Evolutionary conservation across 1,139 yeast genomes (phyloP).

Genomic region (Suhomyces bolitotheri): DNA sequence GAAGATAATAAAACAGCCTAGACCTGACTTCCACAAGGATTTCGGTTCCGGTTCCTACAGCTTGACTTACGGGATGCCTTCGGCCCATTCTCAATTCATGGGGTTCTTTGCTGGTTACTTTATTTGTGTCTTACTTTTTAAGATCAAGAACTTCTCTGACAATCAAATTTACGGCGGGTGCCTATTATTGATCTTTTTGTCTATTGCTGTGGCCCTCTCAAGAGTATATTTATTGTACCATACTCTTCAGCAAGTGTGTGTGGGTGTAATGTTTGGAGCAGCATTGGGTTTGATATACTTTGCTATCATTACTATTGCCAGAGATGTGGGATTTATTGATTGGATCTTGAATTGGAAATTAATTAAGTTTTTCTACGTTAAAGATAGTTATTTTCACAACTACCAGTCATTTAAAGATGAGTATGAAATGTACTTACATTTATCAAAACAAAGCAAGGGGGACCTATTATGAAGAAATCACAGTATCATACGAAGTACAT

Average conservation of each 20-base stretch:
- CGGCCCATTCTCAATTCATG: constrained; percentile 96
- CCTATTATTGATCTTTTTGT: constrained; percentile 25
- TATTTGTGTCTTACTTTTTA: constrained; percentile 40
- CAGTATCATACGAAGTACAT: not conserved
- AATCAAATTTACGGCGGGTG: constrained; percentile 27
- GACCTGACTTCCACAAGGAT: constrained; percentile 66
- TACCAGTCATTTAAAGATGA: constrained; percentile 44
- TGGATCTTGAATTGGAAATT: constrained; percentile 56
- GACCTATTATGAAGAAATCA: not conserved
- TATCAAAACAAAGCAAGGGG: constrained; percentile 10
- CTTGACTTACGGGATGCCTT: constrained; percentile 91
- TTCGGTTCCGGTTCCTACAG: constrained; percentile 48
- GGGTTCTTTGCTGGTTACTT: constrained; percentile 76
- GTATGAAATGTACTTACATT: constrained; percentile 22
- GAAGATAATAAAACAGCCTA: constrained; percentile 61
- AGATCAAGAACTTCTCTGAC: constrained; percentile 25
- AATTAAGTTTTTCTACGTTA: constrained; percentile 47
- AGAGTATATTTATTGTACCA: constrained; percentile 82
- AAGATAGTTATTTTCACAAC: constrained; percentile 55
- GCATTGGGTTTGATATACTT: constrained; percentile 62
- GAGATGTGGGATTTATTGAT: constrained; percentile 63
- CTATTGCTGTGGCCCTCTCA: constrained; percentile 63
- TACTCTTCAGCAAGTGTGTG: constrained; percentile 66
- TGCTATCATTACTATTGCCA: constrained; percentile 46
- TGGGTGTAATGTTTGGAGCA: constrained; percentile 68